Base-by-base conservation (phyloP, 805 yeast genomes). In the Myxozyma monticola region DNA sequence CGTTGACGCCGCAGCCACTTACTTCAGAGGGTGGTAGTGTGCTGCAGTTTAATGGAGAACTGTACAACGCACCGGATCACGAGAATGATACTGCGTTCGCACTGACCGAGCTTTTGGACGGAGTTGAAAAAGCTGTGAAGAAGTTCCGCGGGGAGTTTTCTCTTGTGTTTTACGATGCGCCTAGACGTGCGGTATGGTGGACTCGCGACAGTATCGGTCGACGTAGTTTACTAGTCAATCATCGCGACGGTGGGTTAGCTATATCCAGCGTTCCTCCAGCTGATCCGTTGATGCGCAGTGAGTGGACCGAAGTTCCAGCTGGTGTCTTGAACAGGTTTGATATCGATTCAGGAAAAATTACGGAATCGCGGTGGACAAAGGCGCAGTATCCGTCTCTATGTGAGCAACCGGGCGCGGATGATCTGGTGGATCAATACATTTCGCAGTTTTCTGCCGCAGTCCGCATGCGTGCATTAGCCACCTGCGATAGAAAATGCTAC, bases 11-110 rank as follows among this genome's bases (percentile, higher is more conserved):
- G 26, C 99, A 93, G 66, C 96, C 98, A 0, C 56, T 81, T 2
- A 57, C 51, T 1, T 55, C 55, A 7, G 64, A 60, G 2, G 56
- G 57, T 3, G 61, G 63, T 9, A 60, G 68, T 39, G 61, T 76
- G 0, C 63, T 95, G 7, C 96, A 88, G 63, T 91, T 85, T 68
- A 93, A 95, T 65, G 99, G 99, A 0, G 97, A 93, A 61, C 68
- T 93, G 9, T 93, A 93, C 66, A 83, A 83, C 56, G 58, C 65
- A 14, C 14, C 14, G 9, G 31, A 28, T 28, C 9, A 28, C 31
- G 14, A 28, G 14, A 86, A 86, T 64, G 97, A 90, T 66, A 81
- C 95, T 0, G 71, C 65, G 2, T 84, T 66, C 56, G 67, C 88
- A 4, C 69, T 71, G 41, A 60, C n/a, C n/a, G 70, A 1, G 60